These are phyloP conservation scores for Rhododendron vialii DNA, from an alignment of 148 eudicot genomes.

Conservation along the genomic window DNA sequence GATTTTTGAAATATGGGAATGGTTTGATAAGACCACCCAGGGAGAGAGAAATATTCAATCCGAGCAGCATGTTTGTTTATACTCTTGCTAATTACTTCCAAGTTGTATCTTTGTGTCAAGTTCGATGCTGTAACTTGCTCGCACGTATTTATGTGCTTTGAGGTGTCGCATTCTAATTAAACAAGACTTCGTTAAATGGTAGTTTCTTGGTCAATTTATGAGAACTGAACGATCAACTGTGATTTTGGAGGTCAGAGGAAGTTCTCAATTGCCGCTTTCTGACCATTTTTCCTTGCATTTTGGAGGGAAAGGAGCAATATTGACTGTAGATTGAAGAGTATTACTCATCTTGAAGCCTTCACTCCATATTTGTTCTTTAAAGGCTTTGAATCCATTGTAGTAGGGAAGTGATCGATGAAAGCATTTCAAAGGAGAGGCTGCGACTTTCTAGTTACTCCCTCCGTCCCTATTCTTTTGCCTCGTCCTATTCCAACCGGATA, in stretches of 20 bases:
- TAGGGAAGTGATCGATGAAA: neutral
- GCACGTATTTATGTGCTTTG: neutral
- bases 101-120: neutral
- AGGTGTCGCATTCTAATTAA: neutral
- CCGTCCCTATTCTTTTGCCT: no score
- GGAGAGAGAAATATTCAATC: neutral
- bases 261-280: neutral
- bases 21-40: neutral
- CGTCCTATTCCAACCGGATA: no score
- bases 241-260: neutral
- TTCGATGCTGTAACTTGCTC: neutral
- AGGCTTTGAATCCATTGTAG: neutral
- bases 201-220: neutral
- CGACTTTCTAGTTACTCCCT: neutral
- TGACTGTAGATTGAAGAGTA: neutral
- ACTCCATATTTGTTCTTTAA: neutral
- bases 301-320: neutral
- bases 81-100: neutral
- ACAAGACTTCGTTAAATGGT: neutral
- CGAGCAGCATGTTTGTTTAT: neutral
- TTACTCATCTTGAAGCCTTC: neutral
- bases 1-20: neutral
- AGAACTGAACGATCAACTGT: neutral
- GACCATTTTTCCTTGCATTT: neutral
- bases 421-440: neutral